Percentiles rank a stretch among this genome's conserved stretches.
These are phyloP conservation scores for Tulasnella sp. DNA, from an alignment of 768 basidiomycete species.

Conservation along the genomic window DNA sequence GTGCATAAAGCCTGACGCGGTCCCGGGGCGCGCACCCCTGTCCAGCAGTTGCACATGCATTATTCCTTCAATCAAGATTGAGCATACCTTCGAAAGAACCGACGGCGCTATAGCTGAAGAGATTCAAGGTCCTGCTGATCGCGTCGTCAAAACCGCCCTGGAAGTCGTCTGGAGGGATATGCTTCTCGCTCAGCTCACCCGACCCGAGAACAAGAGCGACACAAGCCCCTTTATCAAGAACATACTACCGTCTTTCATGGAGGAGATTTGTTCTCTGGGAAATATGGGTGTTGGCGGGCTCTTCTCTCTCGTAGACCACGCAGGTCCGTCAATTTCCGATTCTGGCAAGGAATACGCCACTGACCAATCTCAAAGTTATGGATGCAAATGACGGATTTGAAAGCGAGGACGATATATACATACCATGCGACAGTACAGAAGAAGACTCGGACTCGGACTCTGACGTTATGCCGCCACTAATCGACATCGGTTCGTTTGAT, in stretches of 20 bases:
- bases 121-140: background rate
- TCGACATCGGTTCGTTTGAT: background rate
- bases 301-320: background rate
- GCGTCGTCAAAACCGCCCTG: background rate
- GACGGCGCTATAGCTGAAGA: constrained; percentile 12
- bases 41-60: constrained; percentile 10
- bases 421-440: background rate
- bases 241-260: background rate
- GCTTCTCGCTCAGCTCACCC: background rate
- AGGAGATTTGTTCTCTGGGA: background rate
- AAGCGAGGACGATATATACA: background rate
- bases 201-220: constrained; percentile 12
- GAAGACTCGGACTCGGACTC: constrained; percentile 10
- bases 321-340: background rate
- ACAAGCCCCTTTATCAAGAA: background rate
- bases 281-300: background rate
- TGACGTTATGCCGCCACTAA: constrained; percentile 11
- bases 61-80: constrained; percentile 1
- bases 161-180: constrained; percentile 10
- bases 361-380: background rate
- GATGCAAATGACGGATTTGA: background rate
- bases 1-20: background rate
- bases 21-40: background rate
- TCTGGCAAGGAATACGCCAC: background rate
- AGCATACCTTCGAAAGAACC: background rate